phyloP scores from a whole-genome alignment of 2,329 filamentous ascomycete genomes.

The Colletotrichum tamarilloi region DNA sequence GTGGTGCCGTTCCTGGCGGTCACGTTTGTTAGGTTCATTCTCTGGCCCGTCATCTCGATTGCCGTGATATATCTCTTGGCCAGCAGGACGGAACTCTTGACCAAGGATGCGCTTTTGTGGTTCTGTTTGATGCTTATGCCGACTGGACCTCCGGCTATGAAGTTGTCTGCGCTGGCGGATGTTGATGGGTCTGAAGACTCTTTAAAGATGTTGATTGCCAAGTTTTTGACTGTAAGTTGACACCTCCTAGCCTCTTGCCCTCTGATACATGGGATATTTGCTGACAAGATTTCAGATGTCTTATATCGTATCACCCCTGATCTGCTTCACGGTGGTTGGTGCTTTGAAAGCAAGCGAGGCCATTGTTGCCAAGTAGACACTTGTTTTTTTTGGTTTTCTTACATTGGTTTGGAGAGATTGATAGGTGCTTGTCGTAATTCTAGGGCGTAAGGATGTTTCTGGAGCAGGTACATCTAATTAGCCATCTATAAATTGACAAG shows the following conservation, averaged over 20 bases:
- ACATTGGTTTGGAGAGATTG: background rate
- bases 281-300: constrained; percentile 15
- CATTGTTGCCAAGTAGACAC: background rate
- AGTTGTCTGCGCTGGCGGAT: constrained; percentile 57
- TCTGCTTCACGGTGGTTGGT: constrained; percentile 30
- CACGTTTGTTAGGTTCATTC: constrained; percentile 65
- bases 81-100: constrained; percentile 60
- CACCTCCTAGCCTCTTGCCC: fast-evolving
- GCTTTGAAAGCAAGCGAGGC: constrained; percentile 26
- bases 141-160: constrained; percentile 58
- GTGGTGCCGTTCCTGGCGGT: constrained; percentile 62
- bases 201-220: constrained; percentile 55
- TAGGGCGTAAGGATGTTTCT: background rate
- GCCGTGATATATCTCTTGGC: constrained; percentile 65
- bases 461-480: no score
- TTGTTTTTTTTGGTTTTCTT: background rate
- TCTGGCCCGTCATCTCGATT: constrained; percentile 66
- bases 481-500: no score
- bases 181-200: constrained; percentile 52
- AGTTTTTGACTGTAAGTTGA: constrained; percentile 52
- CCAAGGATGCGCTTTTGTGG: constrained; percentile 72
- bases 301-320: constrained; percentile 29
- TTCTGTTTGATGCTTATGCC: constrained; percentile 66
- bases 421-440: background rate
- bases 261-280: no score